A percentile compares a stretch with the other conserved stretches of the same genome.
Evolutionary conservation across 495 filamentous ascomycete species (phyloP).

Genomic region (Xylaria intraflava): DNA sequence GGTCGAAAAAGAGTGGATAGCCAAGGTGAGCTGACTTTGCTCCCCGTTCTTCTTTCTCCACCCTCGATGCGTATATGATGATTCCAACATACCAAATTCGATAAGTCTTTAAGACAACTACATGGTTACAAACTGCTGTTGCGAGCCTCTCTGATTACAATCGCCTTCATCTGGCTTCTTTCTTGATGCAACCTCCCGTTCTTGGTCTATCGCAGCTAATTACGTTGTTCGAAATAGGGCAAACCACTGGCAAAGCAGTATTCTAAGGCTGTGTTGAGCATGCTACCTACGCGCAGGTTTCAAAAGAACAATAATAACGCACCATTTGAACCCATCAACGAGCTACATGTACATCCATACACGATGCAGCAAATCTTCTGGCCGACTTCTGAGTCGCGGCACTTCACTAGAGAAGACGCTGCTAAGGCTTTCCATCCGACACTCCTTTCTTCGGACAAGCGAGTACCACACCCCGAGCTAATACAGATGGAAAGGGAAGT

Average conservation of each 20-base stretch:
- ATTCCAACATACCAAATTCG: slow-evolving; percentile 53
- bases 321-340: slow-evolving; percentile 82
- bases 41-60: slow-evolving; percentile 12
- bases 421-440: slow-evolving; percentile 68
- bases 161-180: slow-evolving; percentile 3
- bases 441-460: slow-evolving; percentile 75
- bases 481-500: slow-evolving; percentile 54
- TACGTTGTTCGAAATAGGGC: slow-evolving; percentile 43
- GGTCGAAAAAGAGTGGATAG: slow-evolving; percentile 70
- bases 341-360: slow-evolving; percentile 72
- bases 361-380: slow-evolving; percentile 83
- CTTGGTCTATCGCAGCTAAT: slow-evolving; percentile 8
- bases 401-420: slow-evolving; percentile 84
- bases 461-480: slow-evolving; percentile 85
- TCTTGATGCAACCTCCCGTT: neutral
- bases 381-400: slow-evolving; percentile 80
- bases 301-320: slow-evolving; percentile 9
- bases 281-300: slow-evolving; percentile 59
- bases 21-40: slow-evolving; percentile 51
- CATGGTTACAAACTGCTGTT: slow-evolving; percentile 65
- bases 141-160: slow-evolving; percentile 41
- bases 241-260: slow-evolving; percentile 74
- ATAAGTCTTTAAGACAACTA: slow-evolving; percentile 99
- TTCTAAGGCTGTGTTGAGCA: slow-evolving; percentile 63
- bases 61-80: slow-evolving; percentile 37